These are phyloP conservation scores for Fomitopsis betulina DNA, from an alignment of 1,284 basidiomycete species.

Conservation along the genomic window DNA sequence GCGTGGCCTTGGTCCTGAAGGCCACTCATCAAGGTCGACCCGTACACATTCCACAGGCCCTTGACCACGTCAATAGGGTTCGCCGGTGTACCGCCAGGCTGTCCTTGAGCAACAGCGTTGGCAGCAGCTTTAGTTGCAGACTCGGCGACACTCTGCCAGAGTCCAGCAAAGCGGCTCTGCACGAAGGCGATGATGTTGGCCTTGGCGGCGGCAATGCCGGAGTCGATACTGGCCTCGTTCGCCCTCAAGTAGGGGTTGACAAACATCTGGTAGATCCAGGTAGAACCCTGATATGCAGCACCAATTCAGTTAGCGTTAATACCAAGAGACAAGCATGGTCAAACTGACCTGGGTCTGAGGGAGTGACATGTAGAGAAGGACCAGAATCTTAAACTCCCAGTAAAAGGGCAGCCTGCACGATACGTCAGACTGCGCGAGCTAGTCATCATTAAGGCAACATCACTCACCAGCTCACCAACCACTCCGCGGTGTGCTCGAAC, in stretches of 20 bases:
- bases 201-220: slow-evolving; percentile 51
- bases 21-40: neutral
- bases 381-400: slow-evolving; percentile 65
- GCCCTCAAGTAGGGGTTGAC: slow-evolving; percentile 62
- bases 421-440: neutral
- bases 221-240: slow-evolving; percentile 68
- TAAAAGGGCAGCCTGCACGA: slow-evolving; percentile 73
- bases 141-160: slow-evolving; percentile 43
- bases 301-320: neutral
- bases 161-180: slow-evolving; percentile 39
- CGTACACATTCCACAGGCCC: slow-evolving; percentile 4
- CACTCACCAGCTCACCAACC: slow-evolving; percentile 66
- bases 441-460: neutral
- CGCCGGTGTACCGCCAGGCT: neutral
- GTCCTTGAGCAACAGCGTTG: slow-evolving; percentile 3
- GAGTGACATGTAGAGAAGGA: slow-evolving; percentile 70
- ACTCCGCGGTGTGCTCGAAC: slow-evolving; percentile 64
- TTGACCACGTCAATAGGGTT: slow-evolving; percentile 5
- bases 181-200: slow-evolving; percentile 47
- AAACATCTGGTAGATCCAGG: slow-evolving; percentile 63
- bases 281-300: slow-evolving; percentile 51
- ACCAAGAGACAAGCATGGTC: neutral
- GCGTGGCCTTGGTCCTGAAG: neutral
- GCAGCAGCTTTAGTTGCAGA: slow-evolving; percentile 39
- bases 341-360: slow-evolving; percentile 67